These are phyloP conservation scores for Prunella vulgaris DNA, from an alignment of 257 asterid species.

Conservation along the genomic window DNA sequence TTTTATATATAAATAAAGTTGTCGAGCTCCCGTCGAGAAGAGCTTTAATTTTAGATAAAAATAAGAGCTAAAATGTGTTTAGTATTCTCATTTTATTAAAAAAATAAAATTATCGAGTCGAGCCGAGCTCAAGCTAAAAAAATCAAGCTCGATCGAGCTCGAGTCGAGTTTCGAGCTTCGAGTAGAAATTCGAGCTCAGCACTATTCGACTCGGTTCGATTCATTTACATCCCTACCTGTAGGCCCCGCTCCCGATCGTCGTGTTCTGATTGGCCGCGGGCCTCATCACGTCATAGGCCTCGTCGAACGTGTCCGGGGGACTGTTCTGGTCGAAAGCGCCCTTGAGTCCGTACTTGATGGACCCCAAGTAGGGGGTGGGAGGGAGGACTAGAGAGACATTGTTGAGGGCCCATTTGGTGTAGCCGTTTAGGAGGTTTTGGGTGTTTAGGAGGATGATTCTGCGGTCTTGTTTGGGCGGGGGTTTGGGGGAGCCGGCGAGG, in stretches of 20 bases:
- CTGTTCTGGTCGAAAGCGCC: constrained; percentile 33
- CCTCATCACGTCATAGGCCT: constrained; percentile 42
- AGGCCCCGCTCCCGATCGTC: constrained; percentile 50
- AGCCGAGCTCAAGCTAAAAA: no score
- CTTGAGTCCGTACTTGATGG: constrained; percentile 36
- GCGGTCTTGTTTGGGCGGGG: constrained; percentile 40
- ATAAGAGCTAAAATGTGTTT: no score
- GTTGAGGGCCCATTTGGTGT: constrained; percentile 71
- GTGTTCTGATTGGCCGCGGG: constrained; percentile 56
- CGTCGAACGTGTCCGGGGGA: constrained; percentile 41
- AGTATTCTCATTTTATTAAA: no score
- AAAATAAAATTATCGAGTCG: no score
- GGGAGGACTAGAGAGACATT: constrained; percentile 65
- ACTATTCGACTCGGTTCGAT: no score
- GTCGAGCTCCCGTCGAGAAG: no score
- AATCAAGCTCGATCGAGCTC: no score
- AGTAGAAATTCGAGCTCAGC: no score
- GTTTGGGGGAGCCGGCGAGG: constrained; percentile 36
- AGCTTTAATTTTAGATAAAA: no score
- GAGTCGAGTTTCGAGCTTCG: no score
- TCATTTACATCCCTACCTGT: no score
- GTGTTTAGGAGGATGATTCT: constrained; percentile 56
- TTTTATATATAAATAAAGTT: no score
- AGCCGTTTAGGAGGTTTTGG: constrained; percentile 54
- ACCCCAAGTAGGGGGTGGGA: constrained; percentile 61